Evolutionary conservation across 179 eudicot species (phyloP), one percentile per base, ranked within the genome.

Genomic region (Patellifolia procumbens): DNA sequence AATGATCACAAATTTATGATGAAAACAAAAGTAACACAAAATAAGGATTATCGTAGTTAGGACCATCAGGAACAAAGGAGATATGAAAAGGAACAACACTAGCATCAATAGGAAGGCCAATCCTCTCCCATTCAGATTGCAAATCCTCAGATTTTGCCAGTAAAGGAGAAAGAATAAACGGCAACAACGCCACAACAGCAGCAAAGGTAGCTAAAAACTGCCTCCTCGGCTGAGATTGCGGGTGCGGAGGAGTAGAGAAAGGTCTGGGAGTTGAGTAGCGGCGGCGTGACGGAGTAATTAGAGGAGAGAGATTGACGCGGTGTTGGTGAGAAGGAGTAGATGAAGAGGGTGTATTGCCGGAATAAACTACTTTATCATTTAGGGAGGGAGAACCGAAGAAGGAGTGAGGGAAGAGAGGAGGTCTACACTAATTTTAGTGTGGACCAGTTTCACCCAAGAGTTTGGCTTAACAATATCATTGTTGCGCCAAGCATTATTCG

Each of bases 51-150:
- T 97, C 98, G 62, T 91, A 97, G 66, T 79, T 82, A 48, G 90
- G 88, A 55, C 92, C 98, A n/a, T 91, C 97, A 7, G 97, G 97
- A 53, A 92, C 97, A 66, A 94, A 94, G 31, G 94, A 90, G 28
- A 94, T 91, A 81, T 94, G 97, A 49, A 94, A 94, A 22, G 92
- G 96, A 32, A 94, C 98, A 65, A 94, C 97, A 37, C 98, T 97
- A n/a, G 98, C 96, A 70, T 92, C 96, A 78, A 94, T 86, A 2
- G 98, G 97, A 19, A 92, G 86, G 53, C 76, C 86, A n/a, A 94
- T 91, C 37, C 96, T 83, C 75, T 92, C 98, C 98, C 98, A 94
- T 28, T 94, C 98, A 0, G 98, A 87, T 1, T 90, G 87, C 65
- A 46, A 59, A 55, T 80, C 87, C 39, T 89, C 92, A 2, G 87